Conservation (phyloP, 176 grass and related monocot genomes). For the Musa beccarii region DNA sequence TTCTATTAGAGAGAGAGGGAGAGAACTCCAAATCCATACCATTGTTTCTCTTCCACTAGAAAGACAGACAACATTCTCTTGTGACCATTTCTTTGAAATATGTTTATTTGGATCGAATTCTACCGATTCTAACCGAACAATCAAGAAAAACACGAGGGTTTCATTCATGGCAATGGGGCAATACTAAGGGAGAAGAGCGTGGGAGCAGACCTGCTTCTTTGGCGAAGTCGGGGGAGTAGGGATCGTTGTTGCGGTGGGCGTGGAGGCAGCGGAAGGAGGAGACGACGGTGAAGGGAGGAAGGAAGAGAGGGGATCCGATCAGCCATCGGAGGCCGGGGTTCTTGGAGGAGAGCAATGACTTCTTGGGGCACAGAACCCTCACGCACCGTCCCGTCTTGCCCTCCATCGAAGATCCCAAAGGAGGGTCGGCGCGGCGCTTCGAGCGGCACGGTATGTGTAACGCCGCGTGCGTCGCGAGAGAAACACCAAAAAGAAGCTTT, state of each 20-base stretch:
- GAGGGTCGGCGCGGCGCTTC: too few relatives aligned
- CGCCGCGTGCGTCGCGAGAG: too few relatives aligned
- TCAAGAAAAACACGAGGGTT: not conserved
- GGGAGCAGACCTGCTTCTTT: conserved; percentile 32
- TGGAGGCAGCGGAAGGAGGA: conserved; percentile 38
- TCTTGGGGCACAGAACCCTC: conserved; percentile 33
- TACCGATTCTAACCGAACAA: not conserved
- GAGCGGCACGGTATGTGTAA: too few relatives aligned
- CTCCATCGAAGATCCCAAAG: conserved; percentile 8
- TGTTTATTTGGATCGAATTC: not conserved
- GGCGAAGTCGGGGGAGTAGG: conserved; percentile 38
- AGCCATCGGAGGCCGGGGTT: conserved; percentile 27
- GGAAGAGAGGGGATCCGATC: conserved; percentile 35
- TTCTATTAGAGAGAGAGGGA: too few relatives aligned
- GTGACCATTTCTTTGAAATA: not conserved
- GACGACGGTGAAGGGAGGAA: conserved; percentile 25
- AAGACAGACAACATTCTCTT: not conserved
- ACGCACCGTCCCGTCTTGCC: conserved; percentile 21
- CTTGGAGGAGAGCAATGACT: conserved; percentile 12
- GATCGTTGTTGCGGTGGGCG: conserved; percentile 12
- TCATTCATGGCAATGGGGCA: not conserved
- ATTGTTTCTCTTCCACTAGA: not conserved
- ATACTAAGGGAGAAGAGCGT: not conserved
- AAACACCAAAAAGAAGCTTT: too few relatives aligned
- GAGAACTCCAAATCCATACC: not conserved